Percentiles rank a stretch among this genome's conserved stretches.
Conservation (phyloP, 108 stramenopile species). For the Nannochloropsis oceanica region DNA sequence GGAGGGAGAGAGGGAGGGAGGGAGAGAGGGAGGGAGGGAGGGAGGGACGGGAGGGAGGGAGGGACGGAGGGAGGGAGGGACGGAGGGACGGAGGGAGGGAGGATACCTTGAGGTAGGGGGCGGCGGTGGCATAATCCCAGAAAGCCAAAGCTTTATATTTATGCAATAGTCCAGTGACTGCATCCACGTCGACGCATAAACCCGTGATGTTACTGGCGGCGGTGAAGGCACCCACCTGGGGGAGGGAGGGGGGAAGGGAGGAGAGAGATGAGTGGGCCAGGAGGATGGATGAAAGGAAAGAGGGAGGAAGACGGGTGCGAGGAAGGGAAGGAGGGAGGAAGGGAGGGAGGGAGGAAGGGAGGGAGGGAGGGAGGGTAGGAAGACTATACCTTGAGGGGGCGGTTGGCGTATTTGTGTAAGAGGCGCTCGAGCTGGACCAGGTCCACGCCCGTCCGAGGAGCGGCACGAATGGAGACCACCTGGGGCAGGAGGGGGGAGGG, state of each 20-base stretch:
- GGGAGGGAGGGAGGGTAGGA: neutral
- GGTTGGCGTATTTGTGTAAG: slow-evolving; percentile 36
- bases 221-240: slow-evolving; percentile 52
- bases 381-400: neutral
- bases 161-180: too few relatives aligned
- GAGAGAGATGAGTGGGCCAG: too few relatives aligned
- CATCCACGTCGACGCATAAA: slow-evolving; percentile 55
- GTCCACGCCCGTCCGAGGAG: slow-evolving; percentile 40
- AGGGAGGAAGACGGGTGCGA: too few relatives aligned
- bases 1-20: neutral
- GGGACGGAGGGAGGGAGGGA: neutral
- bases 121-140: neutral
- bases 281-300: too few relatives aligned
- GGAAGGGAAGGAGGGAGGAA: neutral
- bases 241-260: neutral
- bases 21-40: neutral
- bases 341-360: neutral
- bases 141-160: too few relatives aligned
- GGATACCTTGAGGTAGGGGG: neutral
- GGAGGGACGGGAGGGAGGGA: neutral
- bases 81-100: neutral
- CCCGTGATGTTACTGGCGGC: slow-evolving; percentile 90
- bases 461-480: neutral
- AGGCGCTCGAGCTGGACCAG: slow-evolving; percentile 51
- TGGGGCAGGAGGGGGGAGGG: neutral